A percentile compares a stretch with the other conserved stretches of the same genome.
phyloP scores from a whole-genome alignment of 768 basidiomycete species.

The Paxillus rubicundulus region DNA sequence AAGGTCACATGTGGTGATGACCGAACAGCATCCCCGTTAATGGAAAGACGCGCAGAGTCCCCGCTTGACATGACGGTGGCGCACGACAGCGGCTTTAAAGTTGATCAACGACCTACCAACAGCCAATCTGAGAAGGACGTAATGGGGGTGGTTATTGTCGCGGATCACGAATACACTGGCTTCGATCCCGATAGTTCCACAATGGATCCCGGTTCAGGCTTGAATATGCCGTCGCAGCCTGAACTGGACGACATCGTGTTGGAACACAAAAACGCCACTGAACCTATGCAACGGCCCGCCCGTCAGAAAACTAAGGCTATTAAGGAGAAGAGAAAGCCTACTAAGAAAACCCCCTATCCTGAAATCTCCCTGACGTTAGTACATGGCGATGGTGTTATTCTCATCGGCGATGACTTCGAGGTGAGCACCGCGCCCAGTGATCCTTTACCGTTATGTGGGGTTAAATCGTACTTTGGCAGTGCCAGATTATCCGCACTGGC shows the following conservation, averaged over 20 bases:
- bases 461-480: slow-evolving; percentile 17
- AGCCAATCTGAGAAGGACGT: slow-evolving; percentile 2
- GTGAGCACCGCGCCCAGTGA: slow-evolving; percentile 27
- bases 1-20: slow-evolving; percentile 14
- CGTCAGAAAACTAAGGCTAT: slow-evolving; percentile 18
- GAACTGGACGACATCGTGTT: slow-evolving; percentile 1
- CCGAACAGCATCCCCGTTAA: slow-evolving; percentile 3
- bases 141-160: slow-evolving; percentile 8
- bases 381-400: slow-evolving; percentile 39
- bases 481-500: slow-evolving; percentile 27
- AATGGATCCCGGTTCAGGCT: background rate
- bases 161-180: background rate
- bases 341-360: slow-evolving; percentile 13
- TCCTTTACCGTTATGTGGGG: background rate
- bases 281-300: background rate
- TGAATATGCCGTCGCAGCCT: background rate
- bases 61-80: background rate
- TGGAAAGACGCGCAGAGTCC: background rate
- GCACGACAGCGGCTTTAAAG: background rate
- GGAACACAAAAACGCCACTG: background rate
- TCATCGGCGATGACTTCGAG: slow-evolving; percentile 40
- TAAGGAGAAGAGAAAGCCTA: no score
- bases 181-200: background rate
- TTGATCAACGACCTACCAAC: background rate
- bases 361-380: slow-evolving; percentile 34